A percentile compares a stretch with the other conserved stretches of the same genome.
Evolutionary conservation across 495 filamentous ascomycete genomes (phyloP).

Genomic region (Pseudoneurospora amorphoporcata): DNA sequence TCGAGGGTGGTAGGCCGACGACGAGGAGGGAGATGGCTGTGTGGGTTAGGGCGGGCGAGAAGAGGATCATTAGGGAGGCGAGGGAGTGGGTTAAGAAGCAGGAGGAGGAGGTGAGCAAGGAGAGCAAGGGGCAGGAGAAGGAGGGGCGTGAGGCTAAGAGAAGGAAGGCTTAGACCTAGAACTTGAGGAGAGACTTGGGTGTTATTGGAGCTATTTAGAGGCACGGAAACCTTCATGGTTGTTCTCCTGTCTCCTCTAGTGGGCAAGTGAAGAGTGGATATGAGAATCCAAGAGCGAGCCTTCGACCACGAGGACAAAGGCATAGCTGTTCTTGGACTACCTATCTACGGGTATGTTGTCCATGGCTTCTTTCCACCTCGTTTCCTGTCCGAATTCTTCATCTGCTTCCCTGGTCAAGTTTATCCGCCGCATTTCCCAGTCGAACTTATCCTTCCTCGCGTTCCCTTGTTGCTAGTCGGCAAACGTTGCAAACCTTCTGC

Average conservation of each 20-base stretch:
- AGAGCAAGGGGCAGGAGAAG: not conserved
- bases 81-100: conserved; percentile 9
- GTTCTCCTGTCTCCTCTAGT: no score
- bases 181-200: not conserved
- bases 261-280: no score
- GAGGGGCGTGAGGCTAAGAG: conserved; percentile 13
- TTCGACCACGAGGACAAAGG: no score
- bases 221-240: no score
- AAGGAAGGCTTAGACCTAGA: conserved; percentile 12
- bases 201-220: not conserved
- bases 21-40: conserved; percentile 51
- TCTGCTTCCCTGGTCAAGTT: no score
- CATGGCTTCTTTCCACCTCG: not conserved
- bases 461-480: not conserved
- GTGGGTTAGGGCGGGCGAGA: conserved; percentile 72
- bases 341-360: not conserved
- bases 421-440: no score
- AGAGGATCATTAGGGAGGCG: conserved; percentile 50
- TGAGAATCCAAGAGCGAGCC: no score
- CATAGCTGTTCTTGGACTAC: no score
- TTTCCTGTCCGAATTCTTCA: no score
- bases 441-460: no score
- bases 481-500: not conserved
- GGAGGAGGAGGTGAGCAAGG: conserved; percentile 4
- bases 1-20: conserved; percentile 25